Percentiles rank a stretch among this genome's conserved stretches.
Conservation (phyloP, 2,329 filamentous ascomycete genomes). For the Alternaria alternata region DNA sequence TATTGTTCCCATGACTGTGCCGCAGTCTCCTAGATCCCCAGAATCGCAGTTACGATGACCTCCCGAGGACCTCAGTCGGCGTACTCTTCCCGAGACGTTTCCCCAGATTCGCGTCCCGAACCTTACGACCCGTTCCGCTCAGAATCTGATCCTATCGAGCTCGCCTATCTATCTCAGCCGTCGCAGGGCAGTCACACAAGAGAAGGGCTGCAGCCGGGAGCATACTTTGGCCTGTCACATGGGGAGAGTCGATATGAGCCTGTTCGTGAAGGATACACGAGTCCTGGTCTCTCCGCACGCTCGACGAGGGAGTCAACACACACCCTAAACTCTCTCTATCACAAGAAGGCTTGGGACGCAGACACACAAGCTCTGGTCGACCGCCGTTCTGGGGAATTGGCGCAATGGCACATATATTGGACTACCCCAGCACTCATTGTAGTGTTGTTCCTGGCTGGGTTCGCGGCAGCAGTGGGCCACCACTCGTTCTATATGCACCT, state of each 20-base stretch:
- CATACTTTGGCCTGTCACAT: conserved; percentile 25
- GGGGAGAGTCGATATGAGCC: conserved; percentile 31
- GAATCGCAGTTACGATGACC: conserved; percentile 29
- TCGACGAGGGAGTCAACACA: conserved; percentile 34
- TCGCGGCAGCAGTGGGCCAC: conserved; percentile 45
- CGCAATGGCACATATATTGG: conserved; percentile 50
- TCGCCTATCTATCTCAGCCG: conserved; percentile 29
- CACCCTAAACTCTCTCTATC: conserved; percentile 33
- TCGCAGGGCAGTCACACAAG: conserved; percentile 19
- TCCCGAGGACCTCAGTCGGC: conserved; percentile 25
- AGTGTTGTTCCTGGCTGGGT: conserved; percentile 40
- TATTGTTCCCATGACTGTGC: conserved; percentile 5
- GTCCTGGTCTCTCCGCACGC: conserved; percentile 22
- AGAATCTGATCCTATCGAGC: conserved; percentile 40
- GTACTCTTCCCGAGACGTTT: conserved; percentile 34
- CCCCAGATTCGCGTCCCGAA: conserved; percentile 32
- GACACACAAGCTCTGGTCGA: conserved; percentile 46
- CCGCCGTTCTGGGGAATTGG: conserved; percentile 43
- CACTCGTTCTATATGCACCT: conserved; percentile 47
- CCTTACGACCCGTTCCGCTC: conserved; percentile 40
- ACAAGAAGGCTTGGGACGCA: conserved; percentile 40
- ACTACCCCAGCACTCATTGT: conserved; percentile 41
- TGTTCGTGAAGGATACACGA: conserved; percentile 22
- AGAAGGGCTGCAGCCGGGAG: conserved; percentile 23
- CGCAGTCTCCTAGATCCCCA: conserved; percentile 1